phyloP scores from a whole-genome alignment of 306 rosid genomes.

The Prunus salicina region DNA sequence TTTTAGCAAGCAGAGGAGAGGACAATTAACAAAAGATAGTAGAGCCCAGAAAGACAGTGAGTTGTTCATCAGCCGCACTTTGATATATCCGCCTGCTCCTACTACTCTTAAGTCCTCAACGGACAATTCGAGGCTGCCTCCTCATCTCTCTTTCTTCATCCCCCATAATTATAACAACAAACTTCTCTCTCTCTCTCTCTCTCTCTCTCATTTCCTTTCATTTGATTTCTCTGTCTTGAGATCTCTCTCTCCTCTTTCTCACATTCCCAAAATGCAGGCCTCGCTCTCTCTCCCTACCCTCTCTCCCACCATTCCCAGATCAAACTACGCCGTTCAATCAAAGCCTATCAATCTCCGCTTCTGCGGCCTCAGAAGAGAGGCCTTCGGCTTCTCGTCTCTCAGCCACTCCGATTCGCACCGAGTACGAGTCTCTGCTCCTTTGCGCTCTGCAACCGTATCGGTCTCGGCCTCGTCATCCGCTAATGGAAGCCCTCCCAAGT shows the following conservation, averaged over 20 bases:
- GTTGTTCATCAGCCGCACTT: conserved; percentile 64
- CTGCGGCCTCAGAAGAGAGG: conserved; percentile 82
- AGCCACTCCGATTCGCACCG: conserved; percentile 22
- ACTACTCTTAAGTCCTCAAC: conserved; percentile 31
- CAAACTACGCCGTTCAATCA: conserved; percentile 27
- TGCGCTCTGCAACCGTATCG: conserved; percentile 13
- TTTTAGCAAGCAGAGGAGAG: neutral
- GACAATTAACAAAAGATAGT: neutral
- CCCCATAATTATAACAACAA: neutral
- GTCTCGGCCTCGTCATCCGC: conserved; percentile 45
- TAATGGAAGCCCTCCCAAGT: conserved; percentile 67
- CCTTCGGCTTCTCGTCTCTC: conserved; percentile 48
- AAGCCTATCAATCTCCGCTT: conserved; percentile 65
- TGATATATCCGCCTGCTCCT: conserved; percentile 63
- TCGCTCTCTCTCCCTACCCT: conserved; percentile 66
- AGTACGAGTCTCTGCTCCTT: conserved; percentile 21
- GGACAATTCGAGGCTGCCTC: conserved; percentile 52
- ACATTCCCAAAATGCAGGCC: conserved; percentile 61
- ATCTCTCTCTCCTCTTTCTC: conserved; percentile 3
- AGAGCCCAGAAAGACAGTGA: neutral
- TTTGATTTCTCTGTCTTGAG: conserved; percentile 8
- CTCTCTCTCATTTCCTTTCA: conserved; percentile 4
- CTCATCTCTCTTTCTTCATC: neutral
- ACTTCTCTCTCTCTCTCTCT: no score
- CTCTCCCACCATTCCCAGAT: conserved; percentile 48